Base-by-base conservation (phyloP, 163 green algal species). In the Picocystis sp. region DNA sequence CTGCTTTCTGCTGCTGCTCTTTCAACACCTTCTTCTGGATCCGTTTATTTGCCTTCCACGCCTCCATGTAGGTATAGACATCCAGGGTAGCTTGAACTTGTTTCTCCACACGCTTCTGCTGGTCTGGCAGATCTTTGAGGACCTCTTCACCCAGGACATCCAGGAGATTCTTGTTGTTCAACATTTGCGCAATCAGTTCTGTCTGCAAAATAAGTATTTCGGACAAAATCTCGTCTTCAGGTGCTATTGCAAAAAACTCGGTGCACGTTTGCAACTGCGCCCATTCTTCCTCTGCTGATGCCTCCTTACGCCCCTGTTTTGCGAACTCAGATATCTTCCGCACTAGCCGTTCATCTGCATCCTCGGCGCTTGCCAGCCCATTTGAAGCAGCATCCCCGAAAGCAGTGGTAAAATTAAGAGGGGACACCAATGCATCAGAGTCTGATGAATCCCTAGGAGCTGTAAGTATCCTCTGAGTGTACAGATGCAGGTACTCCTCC, bases 181-280 rank as follows among this genome's bases (percentile, higher is more conserved):
- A 41, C 33, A 51, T 51, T 23, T 61, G 52, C 53, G 21, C 52
- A 11, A 59, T 57, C 19, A 66, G 51, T 25, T 66, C 59, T 42
- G 56, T 65, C 66, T 92, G 81, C 35, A 89, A 58, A 0, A 76
- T 73, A 41, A 93, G 54, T 43, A 86, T 72, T 70, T 93, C 84
- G 11, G 65, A 80, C 14, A 86, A 55, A 1, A 91, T 45, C 66
- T 94, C 84, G 49, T 94, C 84, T 52, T 89, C 80, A 1, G 84
- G 84, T 0, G 84, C 81, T 22, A 70, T 55, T 11, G 71, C 72
- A 34, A 92, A 25, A 3, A 63, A 42, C 46, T 50, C 56, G 1
- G 25, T 42, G 2, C 29, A 22, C 1, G 23, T 29, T 8, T 34
- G n/a, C 13, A 57, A 38, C 23, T 38, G 29, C 8, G 29, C 29